Evolutionary conservation across 257 asterid genomes (phyloP).

Genomic region (Solanum sejunctum): DNA sequence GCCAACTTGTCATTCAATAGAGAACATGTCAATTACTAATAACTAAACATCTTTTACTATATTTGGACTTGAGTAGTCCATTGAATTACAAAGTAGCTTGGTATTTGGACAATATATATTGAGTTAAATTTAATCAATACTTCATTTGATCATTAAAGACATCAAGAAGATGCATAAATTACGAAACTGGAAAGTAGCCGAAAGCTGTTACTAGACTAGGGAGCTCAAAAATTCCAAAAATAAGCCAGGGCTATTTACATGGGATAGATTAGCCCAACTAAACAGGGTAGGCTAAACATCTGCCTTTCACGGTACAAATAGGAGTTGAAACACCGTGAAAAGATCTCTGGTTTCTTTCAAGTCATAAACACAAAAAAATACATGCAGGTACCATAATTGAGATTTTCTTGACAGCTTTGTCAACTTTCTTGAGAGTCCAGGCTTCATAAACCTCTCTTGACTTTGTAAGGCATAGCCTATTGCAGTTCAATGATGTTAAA

Average conservation of each 20-base stretch:
- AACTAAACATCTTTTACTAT: background rate
- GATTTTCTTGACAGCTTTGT: background rate
- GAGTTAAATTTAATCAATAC: background rate
- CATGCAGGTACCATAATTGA: background rate
- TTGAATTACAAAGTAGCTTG: background rate
- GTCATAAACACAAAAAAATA: background rate
- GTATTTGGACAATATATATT: background rate
- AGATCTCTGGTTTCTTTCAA: background rate
- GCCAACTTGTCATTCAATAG: constrained; percentile 24
- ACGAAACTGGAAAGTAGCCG: background rate
- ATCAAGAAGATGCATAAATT: background rate
- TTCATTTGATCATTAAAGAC: background rate
- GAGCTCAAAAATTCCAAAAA: background rate
- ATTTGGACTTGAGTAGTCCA: background rate
- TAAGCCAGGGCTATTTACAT: background rate
- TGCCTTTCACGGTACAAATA: background rate
- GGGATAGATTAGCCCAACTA: background rate
- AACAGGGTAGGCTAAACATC: background rate
- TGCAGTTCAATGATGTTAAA: background rate
- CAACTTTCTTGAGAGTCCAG: background rate
- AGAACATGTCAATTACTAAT: background rate
- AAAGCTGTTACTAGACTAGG: too few relatives aligned
- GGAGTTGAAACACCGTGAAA: background rate
- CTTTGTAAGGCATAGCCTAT: background rate
- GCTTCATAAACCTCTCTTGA: background rate